Evolutionary conservation across 345 rosid genomes (phyloP).

Genomic region (Citrus hindsii): DNA sequence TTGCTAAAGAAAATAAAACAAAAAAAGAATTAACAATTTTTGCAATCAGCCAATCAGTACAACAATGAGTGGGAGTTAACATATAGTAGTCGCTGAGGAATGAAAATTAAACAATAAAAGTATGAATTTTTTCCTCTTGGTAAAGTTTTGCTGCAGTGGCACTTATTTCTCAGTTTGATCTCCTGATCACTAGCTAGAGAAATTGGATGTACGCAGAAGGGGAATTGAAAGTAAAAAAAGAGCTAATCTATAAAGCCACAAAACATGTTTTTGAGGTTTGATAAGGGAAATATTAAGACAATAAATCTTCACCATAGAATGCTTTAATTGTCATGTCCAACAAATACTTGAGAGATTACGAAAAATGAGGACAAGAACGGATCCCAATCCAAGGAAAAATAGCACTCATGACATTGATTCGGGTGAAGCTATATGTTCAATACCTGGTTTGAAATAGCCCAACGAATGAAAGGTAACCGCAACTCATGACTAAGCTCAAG

Average conservation of each 20-base stretch:
- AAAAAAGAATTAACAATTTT: too few species aligned
- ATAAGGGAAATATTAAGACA: neutral
- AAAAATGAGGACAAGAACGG: neutral
- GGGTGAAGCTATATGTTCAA: conserved; percentile 4
- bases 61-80: neutral
- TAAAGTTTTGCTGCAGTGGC: neutral
- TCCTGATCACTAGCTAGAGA: neutral
- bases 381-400: neutral
- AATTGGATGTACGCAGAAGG: neutral
- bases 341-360: neutral
- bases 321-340: neutral
- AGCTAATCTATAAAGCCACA: neutral
- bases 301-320: neutral
- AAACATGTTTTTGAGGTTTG: neutral
- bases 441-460: conserved; percentile 77
- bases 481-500: conserved; percentile 90
- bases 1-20: too few species aligned
- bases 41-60: neutral
- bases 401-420: neutral
- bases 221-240: neutral
- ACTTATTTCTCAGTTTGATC: neutral
- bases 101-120: neutral
- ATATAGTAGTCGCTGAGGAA: too few species aligned
- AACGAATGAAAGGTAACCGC: conserved; percentile 76
- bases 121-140: neutral